Conservation (phyloP, 2,329 filamentous ascomycete species). For the Chaetomium olivaceum region DNA sequence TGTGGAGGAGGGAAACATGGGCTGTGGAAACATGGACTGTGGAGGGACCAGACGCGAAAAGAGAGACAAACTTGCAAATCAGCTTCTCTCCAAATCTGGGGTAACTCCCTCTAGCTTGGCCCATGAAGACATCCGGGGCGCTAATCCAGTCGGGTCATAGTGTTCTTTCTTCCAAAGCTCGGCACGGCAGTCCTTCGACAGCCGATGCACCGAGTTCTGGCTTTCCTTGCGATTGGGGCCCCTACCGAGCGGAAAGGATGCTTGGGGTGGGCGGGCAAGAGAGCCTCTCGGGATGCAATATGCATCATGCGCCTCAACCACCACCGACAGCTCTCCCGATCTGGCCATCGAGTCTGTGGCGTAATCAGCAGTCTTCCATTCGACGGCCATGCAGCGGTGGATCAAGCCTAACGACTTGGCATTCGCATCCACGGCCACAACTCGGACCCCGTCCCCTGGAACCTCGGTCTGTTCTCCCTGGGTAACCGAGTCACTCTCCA, state of each 20-base stretch:
- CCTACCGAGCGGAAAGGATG: background rate
- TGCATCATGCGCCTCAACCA: conserved; percentile 7
- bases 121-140: no score
- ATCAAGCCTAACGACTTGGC: conserved; percentile 11
- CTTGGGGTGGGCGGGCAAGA: background rate
- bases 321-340: background rate
- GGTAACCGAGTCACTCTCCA: background rate
- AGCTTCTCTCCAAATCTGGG: background rate
- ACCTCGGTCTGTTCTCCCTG: conserved; percentile 13
- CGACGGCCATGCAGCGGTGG: background rate
- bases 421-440: conserved; percentile 14
- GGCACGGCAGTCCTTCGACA: background rate
- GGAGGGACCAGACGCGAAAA: conserved; percentile 20
- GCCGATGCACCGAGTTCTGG: conserved; percentile 22
- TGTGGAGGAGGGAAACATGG: background rate
- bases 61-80: background rate
- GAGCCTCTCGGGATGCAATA: conserved; percentile 12
- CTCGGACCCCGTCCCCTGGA: background rate
- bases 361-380: conserved; percentile 5
- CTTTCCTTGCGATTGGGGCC: conserved; percentile 24
- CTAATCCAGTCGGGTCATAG: background rate
- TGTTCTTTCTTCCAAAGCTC: no score
- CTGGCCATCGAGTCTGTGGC: conserved; percentile 16
- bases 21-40: background rate
- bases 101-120: background rate